Evolutionary conservation across 2,329 filamentous ascomycete genomes (phyloP).

Genomic region (Phialophora macrospora): DNA sequence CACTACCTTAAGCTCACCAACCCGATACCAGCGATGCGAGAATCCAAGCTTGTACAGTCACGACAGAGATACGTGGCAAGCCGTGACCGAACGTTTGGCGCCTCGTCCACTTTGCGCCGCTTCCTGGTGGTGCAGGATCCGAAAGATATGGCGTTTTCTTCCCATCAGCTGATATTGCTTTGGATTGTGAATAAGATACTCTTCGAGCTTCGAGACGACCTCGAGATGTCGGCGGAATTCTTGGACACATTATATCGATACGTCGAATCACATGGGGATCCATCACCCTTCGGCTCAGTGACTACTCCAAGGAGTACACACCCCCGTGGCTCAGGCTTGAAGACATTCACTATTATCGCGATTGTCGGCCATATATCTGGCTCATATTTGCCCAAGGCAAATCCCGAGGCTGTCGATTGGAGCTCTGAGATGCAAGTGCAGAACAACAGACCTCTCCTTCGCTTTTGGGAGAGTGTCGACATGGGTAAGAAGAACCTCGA

Average conservation of each 20-base stretch:
- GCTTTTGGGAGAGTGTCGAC: slow-evolving; percentile 4
- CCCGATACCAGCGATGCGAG: not conserved
- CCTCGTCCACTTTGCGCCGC: not conserved
- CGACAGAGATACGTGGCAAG: not conserved
- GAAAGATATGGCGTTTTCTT: not conserved
- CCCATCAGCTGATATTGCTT: not conserved
- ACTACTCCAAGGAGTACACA: not conserved
- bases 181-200: slow-evolving; percentile 1
- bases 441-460: not conserved
- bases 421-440: not conserved
- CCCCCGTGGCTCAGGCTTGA: not conserved
- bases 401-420: not conserved
- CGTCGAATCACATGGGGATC: not conserved
- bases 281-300: not conserved
- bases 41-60: not conserved
- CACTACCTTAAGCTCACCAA: not conserved
- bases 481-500: not conserved
- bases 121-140: not conserved
- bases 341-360: not conserved
- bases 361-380: not conserved
- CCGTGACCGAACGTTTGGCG: not conserved
- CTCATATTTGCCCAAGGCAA: not conserved
- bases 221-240: not conserved
- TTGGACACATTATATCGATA: not conserved
- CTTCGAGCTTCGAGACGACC: not conserved